phyloP scores from a whole-genome alignment of 2,329 filamentous ascomycete species.

The Colletotrichum cereale region DNA sequence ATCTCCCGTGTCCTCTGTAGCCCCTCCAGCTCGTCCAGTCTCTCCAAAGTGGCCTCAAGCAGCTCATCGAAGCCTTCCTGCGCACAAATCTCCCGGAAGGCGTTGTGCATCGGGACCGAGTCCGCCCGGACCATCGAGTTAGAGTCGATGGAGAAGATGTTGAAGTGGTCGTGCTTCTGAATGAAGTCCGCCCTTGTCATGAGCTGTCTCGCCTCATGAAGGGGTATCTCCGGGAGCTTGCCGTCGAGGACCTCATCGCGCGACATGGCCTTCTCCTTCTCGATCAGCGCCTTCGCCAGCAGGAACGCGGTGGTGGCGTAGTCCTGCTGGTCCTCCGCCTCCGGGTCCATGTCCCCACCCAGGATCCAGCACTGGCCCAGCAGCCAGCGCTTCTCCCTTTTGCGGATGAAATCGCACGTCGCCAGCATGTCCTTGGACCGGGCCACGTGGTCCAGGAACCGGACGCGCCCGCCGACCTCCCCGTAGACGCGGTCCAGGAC shows the following conservation, averaged over 20 bases:
- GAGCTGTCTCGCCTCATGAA: constrained; percentile 62
- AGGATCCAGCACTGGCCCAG: constrained; percentile 81
- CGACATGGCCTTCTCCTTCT: constrained; percentile 55
- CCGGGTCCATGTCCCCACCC: constrained; percentile 76
- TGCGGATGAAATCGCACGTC: constrained; percentile 68
- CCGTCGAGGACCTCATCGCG: constrained; percentile 48
- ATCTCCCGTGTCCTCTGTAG: constrained; percentile 67
- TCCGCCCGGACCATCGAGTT: constrained; percentile 68
- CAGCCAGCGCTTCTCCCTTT: constrained; percentile 79
- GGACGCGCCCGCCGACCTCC: constrained; percentile 65
- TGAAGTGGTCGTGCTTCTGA: constrained; percentile 67
- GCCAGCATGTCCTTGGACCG: constrained; percentile 64
- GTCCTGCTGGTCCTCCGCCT: constrained; percentile 75
- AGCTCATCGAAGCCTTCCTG: constrained; percentile 64
- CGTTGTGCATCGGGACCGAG: constrained; percentile 69
- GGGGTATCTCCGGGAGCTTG: constrained; percentile 63
- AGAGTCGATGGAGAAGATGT: constrained; percentile 69
- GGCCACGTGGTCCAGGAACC: constrained; percentile 66
- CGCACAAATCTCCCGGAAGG: constrained; percentile 65
- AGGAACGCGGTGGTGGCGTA: constrained; percentile 68
- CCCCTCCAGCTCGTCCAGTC: constrained; percentile 66
- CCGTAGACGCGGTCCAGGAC: constrained; percentile 65
- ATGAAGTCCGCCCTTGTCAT: constrained; percentile 71
- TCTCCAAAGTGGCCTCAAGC: constrained; percentile 63
- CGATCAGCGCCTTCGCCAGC: constrained; percentile 67